These are phyloP conservation scores for Blastobotrys arbuscula DNA, from an alignment of 1,139 yeast species.

Conservation along the genomic window DNA sequence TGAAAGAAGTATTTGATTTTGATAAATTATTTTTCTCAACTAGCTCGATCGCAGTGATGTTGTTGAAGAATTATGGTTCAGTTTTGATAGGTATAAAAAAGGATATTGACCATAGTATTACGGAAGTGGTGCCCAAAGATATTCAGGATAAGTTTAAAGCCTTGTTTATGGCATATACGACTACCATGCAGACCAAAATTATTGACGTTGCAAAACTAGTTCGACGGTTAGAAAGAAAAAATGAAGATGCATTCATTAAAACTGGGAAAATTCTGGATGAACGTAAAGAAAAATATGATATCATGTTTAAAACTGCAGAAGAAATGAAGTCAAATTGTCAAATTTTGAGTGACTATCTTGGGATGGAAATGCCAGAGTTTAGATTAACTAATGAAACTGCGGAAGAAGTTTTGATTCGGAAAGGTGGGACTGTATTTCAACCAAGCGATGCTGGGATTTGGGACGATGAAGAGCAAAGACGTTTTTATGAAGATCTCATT, in stretches of 20 bases:
- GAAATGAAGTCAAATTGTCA: conserved; percentile 44
- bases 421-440: conserved; percentile 21
- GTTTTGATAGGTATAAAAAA: conserved; percentile 16
- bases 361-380: conserved; percentile 35
- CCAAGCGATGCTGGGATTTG: conserved; percentile 44
- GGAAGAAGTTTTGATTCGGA: conserved; percentile 25
- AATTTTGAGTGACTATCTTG: conserved; percentile 42
- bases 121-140: conserved; percentile 20
- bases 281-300: conserved; percentile 41
- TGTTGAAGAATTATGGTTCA: conserved; percentile 46
- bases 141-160: conserved; percentile 29
- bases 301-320: conserved; percentile 38
- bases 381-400: conserved; percentile 23
- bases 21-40: conserved; percentile 37
- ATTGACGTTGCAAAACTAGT: conserved; percentile 37
- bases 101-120: conserved; percentile 18
- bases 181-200: conserved; percentile 41
- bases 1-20: conserved; percentile 51
- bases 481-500: conserved; percentile 52
- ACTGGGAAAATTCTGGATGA: conserved; percentile 62
- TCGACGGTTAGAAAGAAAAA: conserved; percentile 37
- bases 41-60: conserved; percentile 47
- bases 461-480: conserved; percentile 60
- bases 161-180: conserved; percentile 45
- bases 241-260: conserved; percentile 53